Conservation (phyloP, 2,329 filamentous ascomycete species). For the Capronia epimyces region DNA sequence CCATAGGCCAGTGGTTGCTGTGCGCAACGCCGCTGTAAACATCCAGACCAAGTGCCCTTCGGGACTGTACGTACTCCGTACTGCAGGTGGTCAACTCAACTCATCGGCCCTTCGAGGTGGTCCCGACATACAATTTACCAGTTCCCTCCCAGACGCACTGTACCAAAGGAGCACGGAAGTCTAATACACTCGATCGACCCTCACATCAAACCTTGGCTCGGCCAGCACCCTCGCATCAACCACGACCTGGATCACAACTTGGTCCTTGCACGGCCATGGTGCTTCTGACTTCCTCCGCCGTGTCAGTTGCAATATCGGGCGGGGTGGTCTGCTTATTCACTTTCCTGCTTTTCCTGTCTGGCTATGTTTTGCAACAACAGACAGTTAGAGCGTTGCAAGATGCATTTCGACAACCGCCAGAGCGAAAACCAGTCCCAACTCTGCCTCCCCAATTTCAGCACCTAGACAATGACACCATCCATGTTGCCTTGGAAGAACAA, state of each 20-base stretch:
- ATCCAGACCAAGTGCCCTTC: neutral
- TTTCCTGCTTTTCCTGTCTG: conserved; percentile 74
- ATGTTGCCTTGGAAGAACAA: conserved; percentile 4
- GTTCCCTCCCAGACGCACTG: too few species aligned
- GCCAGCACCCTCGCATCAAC: neutral
- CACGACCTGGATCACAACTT: conserved; percentile 1
- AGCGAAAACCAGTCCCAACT: conserved; percentile 30
- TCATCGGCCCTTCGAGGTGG: too few species aligned
- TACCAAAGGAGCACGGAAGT: too few species aligned
- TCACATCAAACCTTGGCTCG: too few species aligned
- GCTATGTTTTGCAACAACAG: conserved; percentile 81
- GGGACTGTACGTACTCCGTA: neutral
- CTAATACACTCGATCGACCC: too few species aligned
- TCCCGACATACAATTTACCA: too few species aligned
- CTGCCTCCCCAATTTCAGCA: conserved; percentile 26
- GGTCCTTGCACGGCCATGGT: conserved; percentile 35
- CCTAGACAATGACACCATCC: conserved; percentile 15
- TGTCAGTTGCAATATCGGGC: conserved; percentile 41
- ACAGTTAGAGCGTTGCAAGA: conserved; percentile 71
- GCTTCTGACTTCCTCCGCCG: conserved; percentile 41
- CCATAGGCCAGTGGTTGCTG: conserved; percentile 11
- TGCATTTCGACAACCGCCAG: conserved; percentile 57
- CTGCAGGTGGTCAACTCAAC: too few species aligned
- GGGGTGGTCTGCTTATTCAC: conserved; percentile 67
- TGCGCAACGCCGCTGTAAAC: conserved; percentile 10